Evolutionary conservation across 176 grass and related monocot species (phyloP), one percentile per base, ranked within the genome.

Genomic region (Thalia dealbata): DNA sequence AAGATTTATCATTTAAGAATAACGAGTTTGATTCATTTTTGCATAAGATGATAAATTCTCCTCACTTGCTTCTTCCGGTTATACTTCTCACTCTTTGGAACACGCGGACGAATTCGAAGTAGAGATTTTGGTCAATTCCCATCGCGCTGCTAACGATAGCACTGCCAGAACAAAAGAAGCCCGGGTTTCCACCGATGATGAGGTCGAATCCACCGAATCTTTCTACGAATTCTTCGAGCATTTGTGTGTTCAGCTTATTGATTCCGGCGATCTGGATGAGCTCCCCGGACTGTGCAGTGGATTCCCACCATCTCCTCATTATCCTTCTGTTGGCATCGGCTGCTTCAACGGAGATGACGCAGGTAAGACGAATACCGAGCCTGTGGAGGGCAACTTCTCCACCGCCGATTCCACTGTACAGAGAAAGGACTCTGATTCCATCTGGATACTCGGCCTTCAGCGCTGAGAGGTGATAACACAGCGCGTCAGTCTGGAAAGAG

Each of bases 201-300:
- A 99, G 50, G 45, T 99, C 95, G 79, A 99, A 93, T 24, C 85
- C 90, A 29, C 90, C 95, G 50, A 91, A 97, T 14, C 86, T 72
- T 3, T 42, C 56, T 4, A 91, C 1, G 2, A 93, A 73, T 1
- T 79, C 21, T 69, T 91, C 81, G 19, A 99, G 79, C 27, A 18
- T 27, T 66, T 71, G 2, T 52, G 10, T 86, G 0, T 77, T 93
- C 23, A 99, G 21, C 72, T 81, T 91, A 52, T 74, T 76, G 2
- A 93, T 84, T 48, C 77, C 82, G 67, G 1, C 18, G 14, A 88
- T 10, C 42, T 93, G 90, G 62, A 75, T 93, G 55, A 99, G 50
- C 41, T 79, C 71, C 60, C 90, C 90, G 21, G 35, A 54, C n/a
- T 91, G 89, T 71, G 63, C 85, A 22, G 82, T 88, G 67, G 75